These are phyloP conservation scores for Populus ilicifolia DNA, from an alignment of 345 rosid species.

Conservation along the genomic window DNA sequence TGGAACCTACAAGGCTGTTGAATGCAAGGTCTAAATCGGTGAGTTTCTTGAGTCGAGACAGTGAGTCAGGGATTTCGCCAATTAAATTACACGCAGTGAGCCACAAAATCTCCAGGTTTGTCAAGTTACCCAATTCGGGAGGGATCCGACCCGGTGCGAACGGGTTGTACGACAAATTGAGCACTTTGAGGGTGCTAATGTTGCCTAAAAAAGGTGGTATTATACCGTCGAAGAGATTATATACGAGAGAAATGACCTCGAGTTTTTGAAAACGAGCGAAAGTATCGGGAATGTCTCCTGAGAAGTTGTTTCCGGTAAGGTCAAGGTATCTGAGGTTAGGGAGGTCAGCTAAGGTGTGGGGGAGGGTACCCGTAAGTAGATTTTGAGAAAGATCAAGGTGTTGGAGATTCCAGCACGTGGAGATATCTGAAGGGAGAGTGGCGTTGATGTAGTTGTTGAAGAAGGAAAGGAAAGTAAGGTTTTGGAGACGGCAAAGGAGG, in stretches of 20 bases:
- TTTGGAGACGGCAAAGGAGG: conserved; percentile 59
- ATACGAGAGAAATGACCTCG: conserved; percentile 75
- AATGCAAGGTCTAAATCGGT: conserved; percentile 80
- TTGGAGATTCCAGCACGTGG: conserved; percentile 49
- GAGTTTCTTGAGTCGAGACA: conserved; percentile 63
- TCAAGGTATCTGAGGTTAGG: conserved; percentile 53
- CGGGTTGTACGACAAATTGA: conserved; percentile 85
- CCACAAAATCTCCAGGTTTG: conserved; percentile 83
- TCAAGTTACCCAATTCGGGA: conserved; percentile 77
- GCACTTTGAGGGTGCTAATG: conserved; percentile 57
- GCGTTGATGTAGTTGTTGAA: conserved; percentile 60
- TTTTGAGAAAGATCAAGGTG: conserved; percentile 81
- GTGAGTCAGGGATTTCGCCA: conserved; percentile 82
- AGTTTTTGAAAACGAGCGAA: conserved; percentile 63
- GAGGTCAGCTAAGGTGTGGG: conserved; percentile 51
- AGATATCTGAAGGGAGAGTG: conserved; percentile 58
- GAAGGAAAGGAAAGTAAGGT: conserved; percentile 49
- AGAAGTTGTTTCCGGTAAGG: conserved; percentile 77
- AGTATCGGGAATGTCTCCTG: conserved; percentile 74
- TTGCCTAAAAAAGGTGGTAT: conserved; percentile 69
- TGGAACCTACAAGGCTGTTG: conserved; percentile 52
- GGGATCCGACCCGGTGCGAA: conserved; percentile 75
- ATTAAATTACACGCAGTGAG: conserved; percentile 74
- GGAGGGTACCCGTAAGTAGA: conserved; percentile 67
- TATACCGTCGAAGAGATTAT: conserved; percentile 67